Percentiles rank a stretch among this genome's conserved stretches.
Evolutionary conservation across 1,284 basidiomycete species (phyloP).

Genomic region (Leccinum subrobustum): DNA sequence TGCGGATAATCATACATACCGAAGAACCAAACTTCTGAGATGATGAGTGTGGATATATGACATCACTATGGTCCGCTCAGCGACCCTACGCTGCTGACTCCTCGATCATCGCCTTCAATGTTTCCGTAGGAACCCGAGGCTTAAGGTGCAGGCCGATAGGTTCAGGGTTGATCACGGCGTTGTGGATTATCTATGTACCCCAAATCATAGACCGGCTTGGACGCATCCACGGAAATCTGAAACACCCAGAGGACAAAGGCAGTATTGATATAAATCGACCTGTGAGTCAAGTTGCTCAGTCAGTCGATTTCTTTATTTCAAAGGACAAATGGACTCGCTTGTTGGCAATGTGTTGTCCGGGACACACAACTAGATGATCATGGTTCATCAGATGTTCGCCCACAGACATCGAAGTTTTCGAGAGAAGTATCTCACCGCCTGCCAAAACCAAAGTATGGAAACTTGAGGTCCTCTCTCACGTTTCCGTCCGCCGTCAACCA

Average conservation of each 20-base stretch:
- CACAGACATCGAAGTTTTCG: too few relatives aligned
- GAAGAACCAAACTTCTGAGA: too few relatives aligned
- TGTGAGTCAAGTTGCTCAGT: background rate
- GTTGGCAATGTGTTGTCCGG: background rate
- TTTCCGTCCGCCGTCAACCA: conserved; percentile 8
- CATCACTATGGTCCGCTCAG: too few relatives aligned
- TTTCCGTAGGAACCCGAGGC: background rate
- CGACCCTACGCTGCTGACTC: too few relatives aligned
- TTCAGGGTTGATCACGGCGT: too few relatives aligned
- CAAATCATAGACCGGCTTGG: conserved; percentile 14
- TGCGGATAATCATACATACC: too few relatives aligned
- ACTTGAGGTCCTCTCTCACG: conserved; percentile 7
- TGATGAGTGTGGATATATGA: too few relatives aligned
- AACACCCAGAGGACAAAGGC: conserved; percentile 17
- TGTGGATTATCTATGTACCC: background rate
- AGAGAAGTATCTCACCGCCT: conserved; percentile 5
- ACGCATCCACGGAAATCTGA: conserved; percentile 6
- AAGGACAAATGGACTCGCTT: background rate
- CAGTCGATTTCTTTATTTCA: too few relatives aligned
- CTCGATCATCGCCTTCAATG: background rate
- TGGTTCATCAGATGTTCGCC: too few relatives aligned
- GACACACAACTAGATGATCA: conserved; percentile 8
- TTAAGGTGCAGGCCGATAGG: background rate
- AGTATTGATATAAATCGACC: conserved; percentile 16
- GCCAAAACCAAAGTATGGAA: conserved; percentile 15